Conservation (phyloP, 2,329 filamentous ascomycete genomes). For the Fusarium musae region DNA sequence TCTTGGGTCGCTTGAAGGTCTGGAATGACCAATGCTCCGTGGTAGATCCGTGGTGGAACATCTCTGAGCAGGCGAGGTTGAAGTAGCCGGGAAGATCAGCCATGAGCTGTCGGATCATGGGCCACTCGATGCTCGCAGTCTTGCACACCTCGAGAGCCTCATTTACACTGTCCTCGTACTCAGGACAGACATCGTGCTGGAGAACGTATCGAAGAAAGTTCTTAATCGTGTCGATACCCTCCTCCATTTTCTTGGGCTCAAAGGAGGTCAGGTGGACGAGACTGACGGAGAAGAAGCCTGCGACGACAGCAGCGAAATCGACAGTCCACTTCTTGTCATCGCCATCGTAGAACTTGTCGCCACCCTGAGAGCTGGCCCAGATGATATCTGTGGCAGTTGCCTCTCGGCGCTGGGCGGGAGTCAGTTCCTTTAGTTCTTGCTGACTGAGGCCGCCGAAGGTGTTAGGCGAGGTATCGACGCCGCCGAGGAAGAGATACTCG, state of each 20-base stretch:
- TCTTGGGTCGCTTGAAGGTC: slow-evolving; percentile 48
- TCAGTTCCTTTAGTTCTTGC: slow-evolving; percentile 65
- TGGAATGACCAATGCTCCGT: slow-evolving; percentile 46
- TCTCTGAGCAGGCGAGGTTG: slow-evolving; percentile 77
- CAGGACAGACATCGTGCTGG: slow-evolving; percentile 86
- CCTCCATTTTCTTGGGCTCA: slow-evolving; percentile 63
- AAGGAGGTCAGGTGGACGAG: slow-evolving; percentile 68
- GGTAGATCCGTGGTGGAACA: slow-evolving; percentile 63
- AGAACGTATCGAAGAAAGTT: slow-evolving; percentile 92
- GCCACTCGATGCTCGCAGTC: slow-evolving; percentile 73
- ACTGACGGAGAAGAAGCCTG: slow-evolving; percentile 77
- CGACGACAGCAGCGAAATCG: slow-evolving; percentile 81
- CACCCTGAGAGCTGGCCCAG: slow-evolving; percentile 56
- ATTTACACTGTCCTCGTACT: slow-evolving; percentile 75
- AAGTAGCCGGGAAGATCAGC: slow-evolving; percentile 77
- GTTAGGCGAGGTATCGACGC: slow-evolving; percentile 70
- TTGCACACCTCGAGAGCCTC: slow-evolving; percentile 75
- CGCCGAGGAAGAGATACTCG: slow-evolving; percentile 85
- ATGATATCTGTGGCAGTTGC: slow-evolving; percentile 73
- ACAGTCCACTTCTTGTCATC: slow-evolving; percentile 73
- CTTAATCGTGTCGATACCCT: slow-evolving; percentile 73
- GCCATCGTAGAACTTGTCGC: slow-evolving; percentile 61
- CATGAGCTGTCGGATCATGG: slow-evolving; percentile 63
- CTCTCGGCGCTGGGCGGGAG: slow-evolving; percentile 69
- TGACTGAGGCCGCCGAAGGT: slow-evolving; percentile 71